phyloP scores from a whole-genome alignment of 176 grass and related monocot genomes.

The Metroxylon sagu region DNA sequence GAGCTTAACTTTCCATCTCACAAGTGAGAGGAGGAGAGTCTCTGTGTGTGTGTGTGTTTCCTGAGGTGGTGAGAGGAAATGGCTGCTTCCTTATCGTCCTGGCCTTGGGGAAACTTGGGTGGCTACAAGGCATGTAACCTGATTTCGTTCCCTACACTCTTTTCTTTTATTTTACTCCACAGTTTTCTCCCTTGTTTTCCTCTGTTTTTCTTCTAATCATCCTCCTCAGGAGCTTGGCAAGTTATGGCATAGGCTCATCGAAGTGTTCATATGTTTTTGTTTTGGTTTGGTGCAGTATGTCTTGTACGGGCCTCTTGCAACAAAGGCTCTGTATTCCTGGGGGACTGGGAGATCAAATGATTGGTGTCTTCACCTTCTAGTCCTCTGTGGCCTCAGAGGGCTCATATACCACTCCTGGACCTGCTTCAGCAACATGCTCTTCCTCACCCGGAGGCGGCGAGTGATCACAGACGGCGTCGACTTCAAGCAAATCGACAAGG shows the following conservation, averaged over 20 bases:
- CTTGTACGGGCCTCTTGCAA: constrained; percentile 54
- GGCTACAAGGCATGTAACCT: constrained; percentile 55
- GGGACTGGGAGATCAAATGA: constrained; percentile 28
- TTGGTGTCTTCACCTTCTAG: constrained; percentile 65
- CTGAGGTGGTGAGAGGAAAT: neutral
- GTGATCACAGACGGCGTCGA: constrained; percentile 55
- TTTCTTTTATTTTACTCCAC: neutral
- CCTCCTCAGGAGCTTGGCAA: neutral
- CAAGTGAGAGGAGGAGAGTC: too few relatives aligned
- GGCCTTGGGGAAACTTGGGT: constrained; percentile 75
- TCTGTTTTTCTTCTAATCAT: too few relatives aligned
- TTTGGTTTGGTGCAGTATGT: constrained; percentile 44
- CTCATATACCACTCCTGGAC: constrained; percentile 61
- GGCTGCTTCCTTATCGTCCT: constrained; percentile 50
- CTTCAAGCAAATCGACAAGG: constrained; percentile 73
- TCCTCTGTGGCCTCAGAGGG: constrained; percentile 48
- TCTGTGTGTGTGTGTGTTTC: too few relatives aligned
- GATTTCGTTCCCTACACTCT: neutral
- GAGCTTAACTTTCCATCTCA: too few relatives aligned
- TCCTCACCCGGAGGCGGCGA: constrained; percentile 70
- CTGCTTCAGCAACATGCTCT: constrained; percentile 86
- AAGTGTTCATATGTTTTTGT: neutral
- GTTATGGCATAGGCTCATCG: neutral
- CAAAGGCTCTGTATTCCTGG: constrained; percentile 38
- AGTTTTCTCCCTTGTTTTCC: too few relatives aligned